Evolutionary conservation across 805 yeast species (phyloP).

Genomic region (Priceomyces medius): DNA sequence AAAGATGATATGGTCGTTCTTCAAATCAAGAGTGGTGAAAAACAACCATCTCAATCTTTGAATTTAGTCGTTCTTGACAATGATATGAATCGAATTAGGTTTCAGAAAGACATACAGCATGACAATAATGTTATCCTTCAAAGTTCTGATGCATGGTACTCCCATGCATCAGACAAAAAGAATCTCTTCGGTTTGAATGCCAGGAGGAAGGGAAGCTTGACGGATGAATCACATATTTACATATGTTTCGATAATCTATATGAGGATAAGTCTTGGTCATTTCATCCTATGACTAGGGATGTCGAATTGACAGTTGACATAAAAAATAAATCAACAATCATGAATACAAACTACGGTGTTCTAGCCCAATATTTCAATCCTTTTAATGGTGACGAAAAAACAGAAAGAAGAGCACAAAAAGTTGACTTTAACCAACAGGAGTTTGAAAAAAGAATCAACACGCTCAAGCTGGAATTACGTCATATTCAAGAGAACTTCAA

Average conservation of each 20-base stretch:
- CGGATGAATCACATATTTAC: constrained; percentile 26
- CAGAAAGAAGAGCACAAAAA: constrained; percentile 2
- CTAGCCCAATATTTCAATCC: constrained; percentile 34
- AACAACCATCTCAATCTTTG: constrained; percentile 30
- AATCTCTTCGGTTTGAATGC: constrained; percentile 3
- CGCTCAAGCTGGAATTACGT: constrained; percentile 30
- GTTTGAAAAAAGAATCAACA: constrained; percentile 30
- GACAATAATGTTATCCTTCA: constrained; percentile 36
- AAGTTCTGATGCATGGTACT: constrained; percentile 26
- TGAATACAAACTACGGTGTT: constrained; percentile 34
- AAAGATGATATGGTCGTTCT: constrained; percentile 39
- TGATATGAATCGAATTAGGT: constrained; percentile 34
- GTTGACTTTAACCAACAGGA: constrained; percentile 28
- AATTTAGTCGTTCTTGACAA: constrained; percentile 39
- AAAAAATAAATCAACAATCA: constrained; percentile 32
- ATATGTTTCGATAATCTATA: constrained; percentile 44
- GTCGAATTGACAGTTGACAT: constrained; percentile 35
- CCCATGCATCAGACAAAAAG: constrained; percentile 7
- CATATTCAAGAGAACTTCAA: constrained; percentile 30
- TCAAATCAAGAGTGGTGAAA: constrained; percentile 29
- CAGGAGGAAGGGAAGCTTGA: constrained; percentile 9
- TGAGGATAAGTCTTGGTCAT: constrained; percentile 43
- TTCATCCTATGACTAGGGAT: constrained; percentile 30
- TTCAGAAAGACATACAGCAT: constrained; percentile 27
- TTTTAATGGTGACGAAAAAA: constrained; percentile 1